phyloP scores from a whole-genome alignment of 1,284 basidiomycete species.

The Waitea zeae region DNA sequence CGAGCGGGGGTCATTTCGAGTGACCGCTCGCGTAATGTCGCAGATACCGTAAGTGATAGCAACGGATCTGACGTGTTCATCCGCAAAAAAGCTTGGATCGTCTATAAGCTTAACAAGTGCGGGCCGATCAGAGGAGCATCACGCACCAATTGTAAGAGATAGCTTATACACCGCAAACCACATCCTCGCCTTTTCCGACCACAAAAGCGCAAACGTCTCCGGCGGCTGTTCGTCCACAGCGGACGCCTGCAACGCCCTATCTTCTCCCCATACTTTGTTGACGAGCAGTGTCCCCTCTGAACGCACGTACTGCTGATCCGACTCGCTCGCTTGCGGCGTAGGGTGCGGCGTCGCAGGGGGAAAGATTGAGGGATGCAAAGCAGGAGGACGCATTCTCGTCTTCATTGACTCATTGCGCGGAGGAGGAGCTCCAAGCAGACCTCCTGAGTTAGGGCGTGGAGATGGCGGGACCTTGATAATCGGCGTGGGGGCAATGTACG shows the following conservation, averaged over 20 bases:
- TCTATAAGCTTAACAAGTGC: slow-evolving; percentile 3
- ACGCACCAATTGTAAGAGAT: slow-evolving; percentile 60
- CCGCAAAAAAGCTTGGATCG: slow-evolving; percentile 48
- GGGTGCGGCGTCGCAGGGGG: slow-evolving; percentile 65
- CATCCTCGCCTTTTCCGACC: slow-evolving; percentile 32
- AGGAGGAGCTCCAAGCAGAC: slow-evolving; percentile 23
- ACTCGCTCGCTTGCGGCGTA: slow-evolving; percentile 45
- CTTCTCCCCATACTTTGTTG: slow-evolving; percentile 57
- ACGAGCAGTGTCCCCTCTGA: slow-evolving; percentile 62
- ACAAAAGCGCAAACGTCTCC: slow-evolving; percentile 46
- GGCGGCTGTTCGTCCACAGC: slow-evolving; percentile 17
- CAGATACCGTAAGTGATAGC: slow-evolving; percentile 64
- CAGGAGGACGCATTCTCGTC: slow-evolving; percentile 15
- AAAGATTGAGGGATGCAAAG: slow-evolving; percentile 41
- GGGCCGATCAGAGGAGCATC: slow-evolving; percentile 2
- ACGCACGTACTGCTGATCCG: slow-evolving; percentile 55
- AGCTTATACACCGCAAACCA: slow-evolving; percentile 71
- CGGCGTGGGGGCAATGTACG: slow-evolving; percentile 47
- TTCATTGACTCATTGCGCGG: slow-evolving; percentile 25
- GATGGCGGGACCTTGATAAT: too few relatives aligned
- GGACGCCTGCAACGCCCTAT: slow-evolving; percentile 11
- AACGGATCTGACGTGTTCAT: slow-evolving; percentile 58
- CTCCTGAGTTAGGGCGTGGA: too few relatives aligned
- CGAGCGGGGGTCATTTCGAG: slow-evolving; percentile 31
- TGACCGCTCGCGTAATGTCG: slow-evolving; percentile 61